Base-by-base conservation (phyloP, 2,329 filamentous ascomycete genomes). In the Alternaria atra region DNA sequence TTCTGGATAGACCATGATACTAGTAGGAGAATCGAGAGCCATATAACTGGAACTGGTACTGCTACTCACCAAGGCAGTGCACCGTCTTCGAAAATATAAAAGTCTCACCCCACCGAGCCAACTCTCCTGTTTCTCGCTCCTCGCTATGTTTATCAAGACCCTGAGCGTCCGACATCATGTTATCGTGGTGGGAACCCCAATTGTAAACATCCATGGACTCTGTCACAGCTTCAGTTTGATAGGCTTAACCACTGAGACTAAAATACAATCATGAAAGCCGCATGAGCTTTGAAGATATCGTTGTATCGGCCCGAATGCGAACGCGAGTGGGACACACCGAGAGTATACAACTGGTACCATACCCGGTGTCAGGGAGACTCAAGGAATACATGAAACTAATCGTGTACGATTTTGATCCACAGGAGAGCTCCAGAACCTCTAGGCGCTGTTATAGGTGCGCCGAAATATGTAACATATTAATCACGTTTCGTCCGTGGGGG, bases 231-330 rank as follows among this genome's bases (percentile, higher is more conserved):
- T 5, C 5, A 48, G 20, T 30, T n/a, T 9, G 5, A 27, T 25
- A 15, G 15, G 7, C 23, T 32, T 12, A 12, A 29, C 23, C 23
- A 54, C 17, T 30, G n/a, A 32, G 25, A 30, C 13, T 27, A 44
- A 44, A 44, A 46, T 39, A 54, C 52, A 54, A 27, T 15, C 40
- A 46, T n/a, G 27, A 27, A 54, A 35, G 52, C 40, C 52, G 40
- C 52, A 54, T 54, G 17, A 4, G 17, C 13, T 54, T 42, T 46
- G 23, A 17, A 42, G 39, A 17, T 35, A 13, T 30, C 15, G 35
- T 17, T 17, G 23, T 20, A 40, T 52, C 35, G 35, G 35, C 12
- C 48, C 35, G 48, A 40, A 40, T 32, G 30, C 17, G 30, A 25
- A 47, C 12, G 27, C n/a, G 27, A 32, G n/a, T 47, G 27, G 29